Conservation (phyloP, 2,329 filamentous ascomycete species). For the Claviceps pazoutovae region DNA sequence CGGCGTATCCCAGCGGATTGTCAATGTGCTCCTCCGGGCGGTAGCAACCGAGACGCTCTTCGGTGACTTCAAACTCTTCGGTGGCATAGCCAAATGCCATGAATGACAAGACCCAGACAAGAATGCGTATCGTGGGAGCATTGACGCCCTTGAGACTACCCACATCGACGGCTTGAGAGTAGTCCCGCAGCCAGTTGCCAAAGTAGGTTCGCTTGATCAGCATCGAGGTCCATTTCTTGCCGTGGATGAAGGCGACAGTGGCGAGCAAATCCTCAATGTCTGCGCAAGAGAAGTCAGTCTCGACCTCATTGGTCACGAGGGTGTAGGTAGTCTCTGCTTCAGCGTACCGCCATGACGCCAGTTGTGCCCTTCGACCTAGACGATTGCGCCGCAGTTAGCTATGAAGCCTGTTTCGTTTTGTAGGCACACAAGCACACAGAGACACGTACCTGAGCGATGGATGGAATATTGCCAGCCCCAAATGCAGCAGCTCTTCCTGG, state of each 20-base stretch:
- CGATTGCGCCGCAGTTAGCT: neutral
- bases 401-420: neutral
- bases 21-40: constrained; percentile 62
- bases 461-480: constrained; percentile 60
- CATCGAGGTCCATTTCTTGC: constrained; percentile 74
- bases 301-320: neutral
- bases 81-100: constrained; percentile 77
- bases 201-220: constrained; percentile 70
- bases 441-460: constrained; percentile 33
- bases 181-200: constrained; percentile 78
- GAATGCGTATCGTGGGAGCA: constrained; percentile 61
- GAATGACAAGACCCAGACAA: constrained; percentile 74
- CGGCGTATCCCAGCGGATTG: constrained; percentile 75
- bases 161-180: constrained; percentile 72
- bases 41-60: constrained; percentile 67
- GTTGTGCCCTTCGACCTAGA: constrained; percentile 51
- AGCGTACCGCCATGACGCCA: constrained; percentile 51
- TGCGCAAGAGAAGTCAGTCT: constrained; percentile 12
- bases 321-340: neutral
- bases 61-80: constrained; percentile 70
- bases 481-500: constrained; percentile 46
- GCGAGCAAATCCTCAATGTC: constrained; percentile 76
- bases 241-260: constrained; percentile 60
- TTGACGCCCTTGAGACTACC: constrained; percentile 68
- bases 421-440: neutral